Percentiles rank a stretch among this genome's conserved stretches.
These are phyloP conservation scores for Podospora pseudocomata DNA, from an alignment of 495 filamentous ascomycete species.

Conservation along the genomic window DNA sequence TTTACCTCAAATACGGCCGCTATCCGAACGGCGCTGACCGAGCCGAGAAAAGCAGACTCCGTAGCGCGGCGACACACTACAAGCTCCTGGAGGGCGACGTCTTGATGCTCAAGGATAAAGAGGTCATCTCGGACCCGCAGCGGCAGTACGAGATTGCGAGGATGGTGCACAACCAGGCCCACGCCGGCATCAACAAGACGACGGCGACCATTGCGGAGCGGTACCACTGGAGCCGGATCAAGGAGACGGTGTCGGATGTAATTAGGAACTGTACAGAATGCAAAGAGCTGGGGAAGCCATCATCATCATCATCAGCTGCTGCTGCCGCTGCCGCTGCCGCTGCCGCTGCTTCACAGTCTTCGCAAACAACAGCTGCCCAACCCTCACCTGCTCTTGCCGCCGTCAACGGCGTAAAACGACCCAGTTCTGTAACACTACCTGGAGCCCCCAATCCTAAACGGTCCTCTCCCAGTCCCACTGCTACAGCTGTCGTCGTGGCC, in stretches of 20 bases:
- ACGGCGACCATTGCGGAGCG: constrained; percentile 90
- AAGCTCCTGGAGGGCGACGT: constrained; percentile 75
- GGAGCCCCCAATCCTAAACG: constrained; percentile 29
- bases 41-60: constrained; percentile 88
- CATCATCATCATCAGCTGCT: constrained; percentile 24
- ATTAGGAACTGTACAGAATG: constrained; percentile 90
- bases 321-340: constrained; percentile 13
- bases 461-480: constrained; percentile 28
- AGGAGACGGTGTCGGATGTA: constrained; percentile 91
- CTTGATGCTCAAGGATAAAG: constrained; percentile 95
- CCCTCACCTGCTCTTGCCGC: not conserved
- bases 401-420: constrained; percentile 28
- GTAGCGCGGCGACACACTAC: constrained; percentile 94
- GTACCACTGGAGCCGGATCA: constrained; percentile 98
- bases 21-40: constrained; percentile 92
- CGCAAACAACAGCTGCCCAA: not conserved
- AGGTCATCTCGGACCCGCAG: constrained; percentile 88
- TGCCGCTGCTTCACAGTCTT: constrained; percentile 8
- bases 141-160: constrained; percentile 88
- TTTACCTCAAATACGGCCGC: constrained; percentile 91
- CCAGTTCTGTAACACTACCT: constrained; percentile 17
- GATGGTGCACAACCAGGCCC: constrained; percentile 67
- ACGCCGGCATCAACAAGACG: constrained; percentile 97
- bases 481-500: not conserved
- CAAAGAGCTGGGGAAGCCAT: constrained; percentile 68